Conservation (phyloP, 2,329 filamentous ascomycete species). For the Knufia petricola region DNA sequence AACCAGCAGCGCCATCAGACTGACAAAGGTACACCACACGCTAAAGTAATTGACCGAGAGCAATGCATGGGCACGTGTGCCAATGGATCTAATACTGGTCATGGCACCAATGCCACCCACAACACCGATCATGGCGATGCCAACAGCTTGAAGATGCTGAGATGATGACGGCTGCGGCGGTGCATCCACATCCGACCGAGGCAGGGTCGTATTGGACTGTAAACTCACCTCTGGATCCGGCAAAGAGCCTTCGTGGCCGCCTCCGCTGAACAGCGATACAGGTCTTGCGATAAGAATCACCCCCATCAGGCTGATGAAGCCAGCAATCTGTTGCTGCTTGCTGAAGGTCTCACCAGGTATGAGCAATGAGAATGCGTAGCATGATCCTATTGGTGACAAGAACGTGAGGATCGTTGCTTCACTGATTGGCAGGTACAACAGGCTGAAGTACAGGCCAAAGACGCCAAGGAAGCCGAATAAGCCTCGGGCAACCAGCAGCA, state of each 20-base stretch:
- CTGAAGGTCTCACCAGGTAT: constrained; percentile 66
- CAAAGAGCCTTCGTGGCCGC: neutral
- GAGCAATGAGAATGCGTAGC: constrained; percentile 68
- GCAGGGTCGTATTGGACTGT: constrained; percentile 31
- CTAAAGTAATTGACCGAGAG: constrained; percentile 81
- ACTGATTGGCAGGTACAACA: constrained; percentile 71
- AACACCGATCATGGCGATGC: constrained; percentile 65
- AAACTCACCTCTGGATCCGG: constrained; percentile 14
- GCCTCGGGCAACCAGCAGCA: constrained; percentile 59
- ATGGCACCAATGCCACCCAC: constrained; percentile 65
- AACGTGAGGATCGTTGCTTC: constrained; percentile 89
- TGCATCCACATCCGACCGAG: constrained; percentile 16
- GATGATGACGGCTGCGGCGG: constrained; percentile 39
- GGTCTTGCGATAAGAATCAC: constrained; percentile 78
- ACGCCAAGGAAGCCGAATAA: constrained; percentile 67
- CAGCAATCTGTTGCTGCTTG: constrained; percentile 64
- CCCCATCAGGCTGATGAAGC: constrained; percentile 63
- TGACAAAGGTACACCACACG: constrained; percentile 59
- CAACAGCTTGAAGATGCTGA: constrained; percentile 61
- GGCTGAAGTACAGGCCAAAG: constrained; percentile 64
- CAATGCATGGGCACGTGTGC: constrained; percentile 68
- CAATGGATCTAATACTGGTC: constrained; percentile 71
- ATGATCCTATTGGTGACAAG: constrained; percentile 66
- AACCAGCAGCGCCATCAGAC: constrained; percentile 47
- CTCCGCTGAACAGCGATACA: constrained; percentile 42